Base-by-base conservation (phyloP, 352 stramenopile genomes). In the Pythium monospermum region DNA sequence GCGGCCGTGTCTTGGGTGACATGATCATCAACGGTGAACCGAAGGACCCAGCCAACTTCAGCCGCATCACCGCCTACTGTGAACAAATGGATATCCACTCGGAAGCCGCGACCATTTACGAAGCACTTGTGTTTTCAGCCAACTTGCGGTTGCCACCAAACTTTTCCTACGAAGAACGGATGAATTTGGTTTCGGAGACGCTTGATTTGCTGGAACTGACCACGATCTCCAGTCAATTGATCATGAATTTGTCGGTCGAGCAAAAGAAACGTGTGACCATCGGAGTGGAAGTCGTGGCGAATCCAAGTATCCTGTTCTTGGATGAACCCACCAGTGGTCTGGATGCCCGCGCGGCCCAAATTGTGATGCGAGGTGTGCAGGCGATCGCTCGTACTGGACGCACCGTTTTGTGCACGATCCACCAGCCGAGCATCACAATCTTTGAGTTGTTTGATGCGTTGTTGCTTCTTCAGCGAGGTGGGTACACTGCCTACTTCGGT, bases 221-320 rank as follows among this genome's bases (percentile, higher is more conserved):
- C 11, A 26, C 23, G 7, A 66, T 71, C 36, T 62, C 62, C 6
- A 54, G 71, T 30, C 49, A 53, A 23, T 61, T 74, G 21, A 61
- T 74, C 38, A 58, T 56, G 10, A 52, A 52, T 16, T 33, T 25
- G 6, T 65, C 57, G 22, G 28, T 63, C 1, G 60, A 68, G 48
- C 54, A 68, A 28, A 46, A 56, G 53, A 73, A 73, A 48, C 57
- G 65, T 15, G 36, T 73, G 13, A 71, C 61, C 26, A 84, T 96
- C 19, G 89, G 82, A 32, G 76, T 96, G 8, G 89, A 96, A 40
- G 61, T 97, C 35, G 81, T 90, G 2, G 75, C 75, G 2, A 78
- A 85, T 23, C 70, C 86, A 21, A 68, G 64, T 16, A 47, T 95
- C 5, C 49, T 96, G 1, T 93, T 96, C 49, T 43, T 78, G 32